A percentile compares a stretch with the other conserved stretches of the same genome.
phyloP scores from a whole-genome alignment of 208 protist genomes.

The Acanthamoeba polyphaga region DNA sequence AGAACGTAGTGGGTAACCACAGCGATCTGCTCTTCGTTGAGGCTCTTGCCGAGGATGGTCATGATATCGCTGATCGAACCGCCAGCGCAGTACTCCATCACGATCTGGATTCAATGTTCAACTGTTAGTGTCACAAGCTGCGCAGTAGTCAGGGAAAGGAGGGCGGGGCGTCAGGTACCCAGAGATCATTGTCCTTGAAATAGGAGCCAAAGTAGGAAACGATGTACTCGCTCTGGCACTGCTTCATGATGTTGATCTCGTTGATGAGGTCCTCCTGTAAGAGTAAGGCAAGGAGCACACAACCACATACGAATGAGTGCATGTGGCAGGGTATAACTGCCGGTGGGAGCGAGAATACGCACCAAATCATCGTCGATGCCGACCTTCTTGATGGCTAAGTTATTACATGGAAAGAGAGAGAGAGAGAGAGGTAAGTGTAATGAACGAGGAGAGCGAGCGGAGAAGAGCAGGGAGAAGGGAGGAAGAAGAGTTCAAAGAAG shows the following conservation, averaged over 20 bases:
- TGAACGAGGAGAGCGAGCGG: neutral
- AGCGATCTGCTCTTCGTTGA: constrained; percentile 50
- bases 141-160: too few relatives aligned
- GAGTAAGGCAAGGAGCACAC: neutral
- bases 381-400: constrained; percentile 45
- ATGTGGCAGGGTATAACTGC: neutral
- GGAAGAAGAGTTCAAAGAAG: neutral
- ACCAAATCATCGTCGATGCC: constrained; percentile 32
- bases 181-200: constrained; percentile 83
- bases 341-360: neutral
- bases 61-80: constrained; percentile 64
- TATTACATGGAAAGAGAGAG: neutral
- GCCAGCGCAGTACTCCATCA: constrained; percentile 89
- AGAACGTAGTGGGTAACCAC: constrained; percentile 41
- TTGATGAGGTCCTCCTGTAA: constrained; percentile 85
- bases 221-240: constrained; percentile 82
- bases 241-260: constrained; percentile 89
- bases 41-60: constrained; percentile 41
- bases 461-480: neutral
- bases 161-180: constrained; percentile 68
- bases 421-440: neutral
- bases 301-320: neutral
- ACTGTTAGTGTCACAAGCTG: too few relatives aligned
- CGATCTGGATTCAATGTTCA: constrained; percentile 81
- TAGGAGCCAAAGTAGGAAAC: constrained; percentile 88